Percentiles rank a stretch among this genome's conserved stretches.
These are phyloP conservation scores for Trichomonascus vanleenenianus DNA, from an alignment of 805 yeast species.

Conservation along the genomic window DNA sequence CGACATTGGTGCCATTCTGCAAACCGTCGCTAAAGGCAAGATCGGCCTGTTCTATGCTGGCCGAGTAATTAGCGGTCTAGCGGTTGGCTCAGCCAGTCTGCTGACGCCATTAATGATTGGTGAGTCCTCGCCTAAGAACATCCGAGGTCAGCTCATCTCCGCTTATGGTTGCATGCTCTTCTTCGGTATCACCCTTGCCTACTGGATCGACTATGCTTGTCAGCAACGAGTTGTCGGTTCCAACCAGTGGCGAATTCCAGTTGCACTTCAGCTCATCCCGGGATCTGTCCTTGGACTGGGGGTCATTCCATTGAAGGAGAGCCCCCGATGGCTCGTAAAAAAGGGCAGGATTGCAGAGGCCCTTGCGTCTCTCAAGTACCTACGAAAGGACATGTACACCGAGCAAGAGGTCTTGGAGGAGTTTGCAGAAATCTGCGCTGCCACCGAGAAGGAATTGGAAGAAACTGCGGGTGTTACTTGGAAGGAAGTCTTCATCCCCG, in stretches of 20 bases:
- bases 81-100: slow-evolving; percentile 45
- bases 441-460: slow-evolving; percentile 44
- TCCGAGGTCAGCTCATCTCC: slow-evolving; percentile 45
- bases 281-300: slow-evolving; percentile 70
- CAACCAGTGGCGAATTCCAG: slow-evolving; percentile 46
- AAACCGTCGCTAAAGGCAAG: slow-evolving; percentile 34
- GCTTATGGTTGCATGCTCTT: slow-evolving; percentile 66
- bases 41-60: slow-evolving; percentile 44
- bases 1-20: slow-evolving; percentile 24
- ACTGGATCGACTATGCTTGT: slow-evolving; percentile 29
- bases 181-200: slow-evolving; percentile 57
- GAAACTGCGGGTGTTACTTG: slow-evolving; percentile 42
- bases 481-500: slow-evolving; percentile 35
- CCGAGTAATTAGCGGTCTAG: slow-evolving; percentile 43
- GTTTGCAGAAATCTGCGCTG: slow-evolving; percentile 36
- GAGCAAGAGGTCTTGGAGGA: slow-evolving; percentile 34
- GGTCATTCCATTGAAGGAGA: slow-evolving; percentile 67
- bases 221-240: slow-evolving; percentile 11
- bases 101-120: slow-evolving; percentile 46
- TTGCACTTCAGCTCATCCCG: slow-evolving; percentile 76
- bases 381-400: slow-evolving; percentile 38
- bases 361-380: slow-evolving; percentile 54
- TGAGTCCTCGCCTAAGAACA: slow-evolving; percentile 32
- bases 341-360: slow-evolving; percentile 59
- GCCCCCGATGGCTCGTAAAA: slow-evolving; percentile 70